Evolutionary conservation across 495 filamentous ascomycete genomes (phyloP).

Genomic region (Rhizodiscina lignyota): DNA sequence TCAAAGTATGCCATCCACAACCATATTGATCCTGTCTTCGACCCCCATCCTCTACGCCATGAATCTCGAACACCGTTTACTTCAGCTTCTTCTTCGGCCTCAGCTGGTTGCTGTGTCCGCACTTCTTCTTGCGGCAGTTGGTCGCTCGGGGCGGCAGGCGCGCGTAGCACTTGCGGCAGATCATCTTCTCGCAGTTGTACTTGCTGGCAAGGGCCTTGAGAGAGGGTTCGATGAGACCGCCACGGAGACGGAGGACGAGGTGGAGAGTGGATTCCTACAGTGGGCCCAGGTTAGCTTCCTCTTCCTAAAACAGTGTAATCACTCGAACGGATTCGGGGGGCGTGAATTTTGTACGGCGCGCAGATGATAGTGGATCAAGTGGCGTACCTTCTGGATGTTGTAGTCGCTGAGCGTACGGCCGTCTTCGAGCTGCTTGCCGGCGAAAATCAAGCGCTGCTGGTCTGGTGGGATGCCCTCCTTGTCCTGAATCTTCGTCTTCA

Average conservation of each 20-base stretch:
- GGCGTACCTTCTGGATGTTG: slow-evolving; percentile 98
- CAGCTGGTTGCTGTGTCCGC: slow-evolving; percentile 98
- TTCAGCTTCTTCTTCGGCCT: slow-evolving; percentile 99
- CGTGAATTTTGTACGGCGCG: too few relatives aligned
- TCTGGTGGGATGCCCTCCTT: slow-evolving; percentile 99
- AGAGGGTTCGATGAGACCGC: slow-evolving; percentile 98
- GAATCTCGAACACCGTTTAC: too few relatives aligned
- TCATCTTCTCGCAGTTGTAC: slow-evolving; percentile 99
- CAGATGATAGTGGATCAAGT: too few relatives aligned
- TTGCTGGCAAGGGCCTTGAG: slow-evolving; percentile 96
- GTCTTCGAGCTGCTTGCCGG: slow-evolving; percentile 99
- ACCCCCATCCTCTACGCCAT: too few relatives aligned
- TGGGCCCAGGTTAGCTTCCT: slow-evolving; percentile 13
- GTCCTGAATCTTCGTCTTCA: slow-evolving; percentile 57
- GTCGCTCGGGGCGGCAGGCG: slow-evolving; percentile 95
- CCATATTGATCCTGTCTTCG: too few relatives aligned
- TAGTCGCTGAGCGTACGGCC: slow-evolving; percentile 96
- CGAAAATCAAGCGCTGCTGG: slow-evolving; percentile 99
- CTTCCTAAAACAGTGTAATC: too few relatives aligned
- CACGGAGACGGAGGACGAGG: slow-evolving; percentile 96
- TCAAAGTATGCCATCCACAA: too few relatives aligned
- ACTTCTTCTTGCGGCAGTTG: slow-evolving; percentile 99
- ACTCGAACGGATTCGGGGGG: too few relatives aligned
- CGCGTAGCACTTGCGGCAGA: slow-evolving; percentile 99
- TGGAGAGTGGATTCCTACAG: slow-evolving; percentile 95